Conservation (phyloP, 176 grass and related monocot genomes). For the Oropetium thomaeum region DNA sequence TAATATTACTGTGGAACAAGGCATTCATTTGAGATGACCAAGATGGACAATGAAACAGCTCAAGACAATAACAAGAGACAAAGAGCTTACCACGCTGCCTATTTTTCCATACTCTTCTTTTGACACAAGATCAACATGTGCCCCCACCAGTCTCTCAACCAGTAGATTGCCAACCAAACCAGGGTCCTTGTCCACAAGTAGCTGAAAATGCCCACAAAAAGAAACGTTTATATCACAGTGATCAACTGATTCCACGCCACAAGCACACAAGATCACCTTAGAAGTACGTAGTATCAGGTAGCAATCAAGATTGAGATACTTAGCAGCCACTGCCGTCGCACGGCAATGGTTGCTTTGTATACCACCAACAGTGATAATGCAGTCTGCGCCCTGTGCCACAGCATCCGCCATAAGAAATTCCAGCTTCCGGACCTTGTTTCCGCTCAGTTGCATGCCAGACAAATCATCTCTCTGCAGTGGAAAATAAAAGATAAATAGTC, state of each 20-base stretch:
- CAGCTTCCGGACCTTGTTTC: constrained; percentile 93
- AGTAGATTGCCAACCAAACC: constrained; percentile 95
- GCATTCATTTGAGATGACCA: too few species aligned
- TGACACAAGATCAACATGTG: constrained; percentile 89
- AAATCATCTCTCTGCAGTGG: constrained; percentile 85
- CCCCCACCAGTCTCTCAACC: constrained; percentile 79
- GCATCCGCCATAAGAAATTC: constrained; percentile 91
- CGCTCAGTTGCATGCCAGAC: constrained; percentile 94
- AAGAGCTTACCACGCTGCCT: constrained; percentile 68
- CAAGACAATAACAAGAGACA: not conserved
- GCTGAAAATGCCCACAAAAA: constrained; percentile 44
- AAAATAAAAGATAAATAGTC: too few species aligned
- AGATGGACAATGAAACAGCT: too few species aligned
- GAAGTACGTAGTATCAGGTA: constrained; percentile 88
- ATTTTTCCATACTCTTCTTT: constrained; percentile 94
- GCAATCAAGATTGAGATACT: constrained; percentile 89
- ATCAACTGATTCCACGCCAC: not conserved
- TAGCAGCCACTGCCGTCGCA: constrained; percentile 79
- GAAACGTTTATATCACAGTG: constrained; percentile 15
- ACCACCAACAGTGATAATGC: constrained; percentile 85
- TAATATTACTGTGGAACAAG: not conserved
- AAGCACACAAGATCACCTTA: constrained; percentile 45
- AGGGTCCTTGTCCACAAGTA: constrained; percentile 78
- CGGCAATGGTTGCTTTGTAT: constrained; percentile 97
- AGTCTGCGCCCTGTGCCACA: constrained; percentile 51